These are phyloP conservation scores for Saturnispora halmiae DNA, from an alignment of 805 yeast species.

Conservation along the genomic window DNA sequence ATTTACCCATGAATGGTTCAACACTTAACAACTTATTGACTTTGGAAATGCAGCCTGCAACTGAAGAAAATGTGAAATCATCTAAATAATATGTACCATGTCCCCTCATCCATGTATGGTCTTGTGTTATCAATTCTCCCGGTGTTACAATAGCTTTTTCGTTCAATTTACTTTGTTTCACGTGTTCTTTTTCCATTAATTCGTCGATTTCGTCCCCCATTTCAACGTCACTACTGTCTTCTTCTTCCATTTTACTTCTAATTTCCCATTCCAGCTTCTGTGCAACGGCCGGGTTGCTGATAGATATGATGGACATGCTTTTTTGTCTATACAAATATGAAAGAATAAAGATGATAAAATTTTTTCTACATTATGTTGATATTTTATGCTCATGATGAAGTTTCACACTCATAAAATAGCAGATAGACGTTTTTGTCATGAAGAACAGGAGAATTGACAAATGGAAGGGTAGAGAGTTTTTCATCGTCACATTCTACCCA, in stretches of 20 bases:
- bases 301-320: conserved; percentile 22
- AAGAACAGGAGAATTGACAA: conserved; percentile 30
- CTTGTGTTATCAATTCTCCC: conserved; percentile 93
- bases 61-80: conserved; percentile 75
- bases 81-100: conserved; percentile 86
- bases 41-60: conserved; percentile 81
- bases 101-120: conserved; percentile 96
- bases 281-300: conserved; percentile 18
- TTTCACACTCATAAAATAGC: conserved; percentile 39
- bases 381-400: background rate
- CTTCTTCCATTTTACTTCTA: no score
- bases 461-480: conserved; percentile 34
- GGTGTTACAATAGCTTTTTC: conserved; percentile 63
- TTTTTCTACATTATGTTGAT: background rate
- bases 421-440: conserved; percentile 55
- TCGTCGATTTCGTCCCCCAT: conserved; percentile 15
- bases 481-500: conserved; percentile 81
- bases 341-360: background rate
- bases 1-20: conserved; percentile 75
- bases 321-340: background rate
- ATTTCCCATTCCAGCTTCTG: conserved; percentile 9
- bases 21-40: conserved; percentile 85
- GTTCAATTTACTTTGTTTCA: conserved; percentile 9
- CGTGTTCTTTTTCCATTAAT: conserved; percentile 9
- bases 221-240: conserved; percentile 21